These are phyloP conservation scores for Middelhovenomyces tepae DNA, from an alignment of 805 yeast genomes.

Conservation along the genomic window DNA sequence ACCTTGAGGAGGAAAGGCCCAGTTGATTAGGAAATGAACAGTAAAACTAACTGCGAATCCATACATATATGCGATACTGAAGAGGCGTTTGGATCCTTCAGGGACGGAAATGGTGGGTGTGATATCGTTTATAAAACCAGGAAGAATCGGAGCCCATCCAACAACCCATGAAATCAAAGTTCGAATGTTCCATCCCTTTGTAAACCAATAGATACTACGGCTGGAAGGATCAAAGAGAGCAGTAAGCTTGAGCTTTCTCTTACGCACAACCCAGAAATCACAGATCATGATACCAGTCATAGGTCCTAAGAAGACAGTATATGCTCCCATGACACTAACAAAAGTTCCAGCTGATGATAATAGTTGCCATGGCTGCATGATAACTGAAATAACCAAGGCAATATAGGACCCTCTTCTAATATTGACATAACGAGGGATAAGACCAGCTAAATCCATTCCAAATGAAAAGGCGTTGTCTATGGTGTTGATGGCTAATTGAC, in stretches of 20 bases:
- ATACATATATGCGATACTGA: conserved; percentile 8
- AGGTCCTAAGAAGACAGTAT: conserved; percentile 24
- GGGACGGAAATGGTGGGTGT: conserved; percentile 39
- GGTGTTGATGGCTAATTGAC: conserved; percentile 20
- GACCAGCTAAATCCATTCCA: conserved; percentile 43
- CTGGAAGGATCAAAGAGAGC: conserved; percentile 31
- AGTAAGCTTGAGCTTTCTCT: conserved; percentile 31
- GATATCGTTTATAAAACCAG: conserved; percentile 18
- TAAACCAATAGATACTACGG: conserved; percentile 35
- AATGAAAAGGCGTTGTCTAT: conserved; percentile 35
- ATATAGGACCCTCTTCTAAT: conserved; percentile 40
- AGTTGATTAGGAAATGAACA: conserved; percentile 19
- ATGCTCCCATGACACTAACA: conserved; percentile 12
- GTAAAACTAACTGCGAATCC: conserved; percentile 21
- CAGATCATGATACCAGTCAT: conserved; percentile 30
- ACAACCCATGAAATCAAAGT: conserved; percentile 31
- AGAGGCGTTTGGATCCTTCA: conserved; percentile 58
- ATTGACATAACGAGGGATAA: conserved; percentile 37
- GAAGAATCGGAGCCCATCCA: conserved; percentile 22
- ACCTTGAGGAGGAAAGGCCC: conserved; percentile 20
- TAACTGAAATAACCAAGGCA: conserved; percentile 27
- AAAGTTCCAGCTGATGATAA: conserved; percentile 9
- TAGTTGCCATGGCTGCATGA: conserved; percentile 23
- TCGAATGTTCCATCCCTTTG: conserved; percentile 37
- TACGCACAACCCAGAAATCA: conserved; percentile 35